phyloP scores from a whole-genome alignment of 1,284 basidiomycete species.

The Ceratobasidium sp. region DNA sequence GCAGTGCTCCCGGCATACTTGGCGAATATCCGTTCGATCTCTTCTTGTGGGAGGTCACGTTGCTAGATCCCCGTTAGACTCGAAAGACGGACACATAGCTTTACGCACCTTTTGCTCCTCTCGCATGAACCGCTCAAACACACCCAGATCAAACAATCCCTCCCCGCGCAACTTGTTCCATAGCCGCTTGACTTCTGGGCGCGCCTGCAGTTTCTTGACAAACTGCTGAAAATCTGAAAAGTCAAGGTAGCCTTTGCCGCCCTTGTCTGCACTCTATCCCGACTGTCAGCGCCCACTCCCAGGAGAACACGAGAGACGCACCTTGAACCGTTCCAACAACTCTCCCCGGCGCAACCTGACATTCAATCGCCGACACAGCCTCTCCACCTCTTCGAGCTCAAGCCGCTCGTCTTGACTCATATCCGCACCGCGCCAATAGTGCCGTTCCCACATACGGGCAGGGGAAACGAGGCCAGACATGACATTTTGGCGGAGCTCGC shows the following conservation, averaged over 20 bases:
- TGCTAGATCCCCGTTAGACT: conserved; percentile 48
- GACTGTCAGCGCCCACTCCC: neutral
- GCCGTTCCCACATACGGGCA: conserved; percentile 72
- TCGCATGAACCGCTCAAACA: conserved; percentile 72
- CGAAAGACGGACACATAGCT: too few species aligned
- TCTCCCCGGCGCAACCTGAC: conserved; percentile 71
- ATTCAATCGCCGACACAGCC: conserved; percentile 76
- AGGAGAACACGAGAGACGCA: conserved; percentile 49
- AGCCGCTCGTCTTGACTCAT: conserved; percentile 68
- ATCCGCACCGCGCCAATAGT: conserved; percentile 80
- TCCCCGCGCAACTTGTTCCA: conserved; percentile 61
- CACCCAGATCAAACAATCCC: conserved; percentile 59
- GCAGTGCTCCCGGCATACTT: conserved; percentile 55
- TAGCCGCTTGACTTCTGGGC: conserved; percentile 78
- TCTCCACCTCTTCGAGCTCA: conserved; percentile 74
- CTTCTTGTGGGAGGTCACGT: conserved; percentile 58
- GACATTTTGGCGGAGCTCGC: conserved; percentile 67
- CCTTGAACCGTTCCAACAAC: conserved; percentile 70
- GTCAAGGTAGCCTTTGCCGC: conserved; percentile 73
- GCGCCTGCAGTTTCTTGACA: conserved; percentile 81
- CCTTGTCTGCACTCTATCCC: conserved; percentile 69
- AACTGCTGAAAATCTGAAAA: conserved; percentile 86
- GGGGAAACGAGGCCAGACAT: conserved; percentile 62
- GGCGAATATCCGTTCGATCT: conserved; percentile 63
- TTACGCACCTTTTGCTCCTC: conserved; percentile 66